Evolutionary conservation across 179 eudicot genomes (phyloP).

Genomic region (Silene coronaria): DNA sequence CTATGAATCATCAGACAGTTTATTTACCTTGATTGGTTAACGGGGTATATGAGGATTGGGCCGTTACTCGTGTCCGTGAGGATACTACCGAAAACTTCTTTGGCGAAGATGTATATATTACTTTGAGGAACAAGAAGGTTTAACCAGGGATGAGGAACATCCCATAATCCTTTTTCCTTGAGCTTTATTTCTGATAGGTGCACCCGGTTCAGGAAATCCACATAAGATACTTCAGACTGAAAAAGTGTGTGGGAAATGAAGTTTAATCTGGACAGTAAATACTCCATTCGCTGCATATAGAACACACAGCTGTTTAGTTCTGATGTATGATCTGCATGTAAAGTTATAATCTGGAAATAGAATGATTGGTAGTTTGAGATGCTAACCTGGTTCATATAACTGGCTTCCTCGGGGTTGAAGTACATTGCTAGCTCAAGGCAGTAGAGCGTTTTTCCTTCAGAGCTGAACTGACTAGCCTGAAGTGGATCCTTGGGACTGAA

Average conservation of each 20-base stretch:
- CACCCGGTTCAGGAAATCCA: slow-evolving; percentile 73
- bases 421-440: slow-evolving; percentile 78
- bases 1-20: background rate
- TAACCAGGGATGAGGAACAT: slow-evolving; percentile 91
- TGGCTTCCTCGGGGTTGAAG: slow-evolving; percentile 43
- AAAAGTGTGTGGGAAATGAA: slow-evolving; percentile 67
- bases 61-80: slow-evolving; percentile 64
- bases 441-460: slow-evolving; percentile 74
- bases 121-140: slow-evolving; percentile 76
- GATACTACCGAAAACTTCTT: slow-evolving; percentile 65
- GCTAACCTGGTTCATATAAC: slow-evolving; percentile 43
- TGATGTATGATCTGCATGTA: slow-evolving; percentile 7
- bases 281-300: slow-evolving; percentile 48
- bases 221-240: slow-evolving; percentile 52
- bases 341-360: background rate
- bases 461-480: slow-evolving; percentile 56
- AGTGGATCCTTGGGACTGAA: slow-evolving; percentile 72
- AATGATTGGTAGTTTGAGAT: background rate
- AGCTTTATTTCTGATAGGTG: slow-evolving; percentile 68
- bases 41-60: slow-evolving; percentile 75
- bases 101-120: slow-evolving; percentile 52
- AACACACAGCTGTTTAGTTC: slow-evolving; percentile 12
- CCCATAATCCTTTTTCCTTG: slow-evolving; percentile 71
- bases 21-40: slow-evolving; percentile 67
- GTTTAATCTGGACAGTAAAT: slow-evolving; percentile 46